Evolutionary conservation across 2,329 filamentous ascomycete species (phyloP), one percentile per base, ranked within the genome.

Genomic region (Shiraia bambusicola): DNA sequence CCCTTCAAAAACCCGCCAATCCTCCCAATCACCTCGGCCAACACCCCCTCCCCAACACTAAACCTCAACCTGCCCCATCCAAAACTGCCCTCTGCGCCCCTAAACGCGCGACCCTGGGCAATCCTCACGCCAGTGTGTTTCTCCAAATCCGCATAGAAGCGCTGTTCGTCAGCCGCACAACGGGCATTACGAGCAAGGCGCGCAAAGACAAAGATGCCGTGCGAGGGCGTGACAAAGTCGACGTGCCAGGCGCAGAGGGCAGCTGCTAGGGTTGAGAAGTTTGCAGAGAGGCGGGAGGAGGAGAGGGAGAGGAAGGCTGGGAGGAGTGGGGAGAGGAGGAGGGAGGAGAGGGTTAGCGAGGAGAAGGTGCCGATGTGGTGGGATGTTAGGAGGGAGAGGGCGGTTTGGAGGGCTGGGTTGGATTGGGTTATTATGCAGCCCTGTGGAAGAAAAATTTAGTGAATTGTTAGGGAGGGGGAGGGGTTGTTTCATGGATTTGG

Each of bases 351-450:
- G 34, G 52, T 57, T 4, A 59, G 37, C 2, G 54, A 42, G 10
- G 53, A 45, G 32, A 62, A 34, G 29, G 43, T 55, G 30, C 52
- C 55, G 7, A 52, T 50, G 34, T 56, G 58, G 4, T 13, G 13
- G 6, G 47, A 31, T 4, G 54, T 52, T 1, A 59, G 40, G 3
- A 59, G 35, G 6, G 56, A 39, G 6, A 63, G 24, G 12, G 56
- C 50, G 1, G 33, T n/a, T 15, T 52, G 34, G n/a, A 66, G 49
- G 3, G 53, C 35, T 2, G 58, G 55, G 32, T 61, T 62, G 37
- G 58, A 53, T 28, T 66, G 63, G 9, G 63, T 59, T 16, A 66
- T 40, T 10, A 64, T 31, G 31, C 63, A 66, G 24, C 63, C 63
- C 63, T 66, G 12, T 13, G n/a, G n/a, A n/a, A n/a, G n/a, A n/a